Base-by-base conservation (phyloP, 2,329 filamentous ascomycete species). In the Acarospora socialis region DNA sequence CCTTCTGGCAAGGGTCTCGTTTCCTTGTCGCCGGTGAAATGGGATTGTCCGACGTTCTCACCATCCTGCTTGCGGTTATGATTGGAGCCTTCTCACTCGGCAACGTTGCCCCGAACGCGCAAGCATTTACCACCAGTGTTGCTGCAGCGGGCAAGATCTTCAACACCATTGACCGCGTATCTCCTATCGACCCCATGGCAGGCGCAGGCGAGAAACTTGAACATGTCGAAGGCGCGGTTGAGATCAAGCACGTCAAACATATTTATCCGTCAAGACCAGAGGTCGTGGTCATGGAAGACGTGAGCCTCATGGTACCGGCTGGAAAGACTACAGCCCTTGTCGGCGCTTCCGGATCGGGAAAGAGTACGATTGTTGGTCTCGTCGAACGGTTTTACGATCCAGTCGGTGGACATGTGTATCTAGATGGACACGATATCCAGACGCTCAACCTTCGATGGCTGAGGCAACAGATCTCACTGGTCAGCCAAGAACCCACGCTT, bases 361-460 rank as follows among this genome's bases (percentile, higher is more conserved):
- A 95, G 59, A 87, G 79, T 47, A 95, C 90, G 0, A 86, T 95
- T 39, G 79, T 95, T 17, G 87, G 87, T 8, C 65, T 98, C 13
- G 75, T 95, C 1, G 87, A 95, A 57, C 73, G 90, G 12, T 95
- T 95, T 54, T 98, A 98, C 52, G 74, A 86, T 35, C 87, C 87
- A 0, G 81, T 94, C 20, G 70, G 70, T 18, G 90, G 90, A 14
- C 59, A 69, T 13, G 74, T 95, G 1, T 67, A 76, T 37, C 62
- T 98, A 7, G 90, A 95, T 50, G 87, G 81, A 5, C 73, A 77
- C 43, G 79, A 92, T 50, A 75, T 93, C 34, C 72, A 71, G 46
- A 77, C 66, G 1, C 62, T 95, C 30, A 95, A 95, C 49, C 66
- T 95, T 21, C 73, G 74, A 30, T 95, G 87, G 87, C 61, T 95